Conservation (phyloP, 2,329 filamentous ascomycete genomes). For the Diaporthe eres region DNA sequence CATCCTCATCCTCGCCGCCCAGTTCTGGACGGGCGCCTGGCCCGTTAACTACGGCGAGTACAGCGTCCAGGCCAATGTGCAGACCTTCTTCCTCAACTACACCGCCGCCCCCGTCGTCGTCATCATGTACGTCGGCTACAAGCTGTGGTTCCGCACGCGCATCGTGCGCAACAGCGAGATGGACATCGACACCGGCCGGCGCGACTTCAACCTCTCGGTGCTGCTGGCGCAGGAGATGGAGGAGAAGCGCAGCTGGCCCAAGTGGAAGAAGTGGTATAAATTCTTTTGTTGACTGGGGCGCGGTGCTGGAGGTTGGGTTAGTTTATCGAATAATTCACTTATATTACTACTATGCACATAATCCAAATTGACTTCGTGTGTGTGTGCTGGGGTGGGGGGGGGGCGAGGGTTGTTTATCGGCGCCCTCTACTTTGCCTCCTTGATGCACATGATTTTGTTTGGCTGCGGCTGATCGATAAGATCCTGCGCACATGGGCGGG, state of each 20-base stretch:
- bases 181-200: conserved; percentile 87
- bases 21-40: conserved; percentile 90
- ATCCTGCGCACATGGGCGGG: neutral
- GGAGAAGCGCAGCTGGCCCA: conserved; percentile 79
- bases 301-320: too few relatives aligned
- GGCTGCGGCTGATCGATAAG: neutral
- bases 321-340: neutral
- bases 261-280: conserved; percentile 83
- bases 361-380: neutral
- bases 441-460: neutral
- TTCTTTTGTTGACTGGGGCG: conserved; percentile 72
- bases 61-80: conserved; percentile 61
- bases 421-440: neutral
- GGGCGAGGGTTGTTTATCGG: too few relatives aligned
- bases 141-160: conserved; percentile 78
- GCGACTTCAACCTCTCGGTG: conserved; percentile 86
- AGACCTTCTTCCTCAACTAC: conserved; percentile 82
- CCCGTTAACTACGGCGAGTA: conserved; percentile 72
- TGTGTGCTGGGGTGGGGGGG: too few relatives aligned
- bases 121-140: conserved; percentile 80
- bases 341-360: neutral
- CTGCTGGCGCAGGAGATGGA: conserved; percentile 85
- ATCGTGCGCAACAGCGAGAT: conserved; percentile 80
- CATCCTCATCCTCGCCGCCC: conserved; percentile 80
- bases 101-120: conserved; percentile 78